Base-by-base conservation (phyloP, 768 basidiomycete species). In the Amanita jacksonii region DNA sequence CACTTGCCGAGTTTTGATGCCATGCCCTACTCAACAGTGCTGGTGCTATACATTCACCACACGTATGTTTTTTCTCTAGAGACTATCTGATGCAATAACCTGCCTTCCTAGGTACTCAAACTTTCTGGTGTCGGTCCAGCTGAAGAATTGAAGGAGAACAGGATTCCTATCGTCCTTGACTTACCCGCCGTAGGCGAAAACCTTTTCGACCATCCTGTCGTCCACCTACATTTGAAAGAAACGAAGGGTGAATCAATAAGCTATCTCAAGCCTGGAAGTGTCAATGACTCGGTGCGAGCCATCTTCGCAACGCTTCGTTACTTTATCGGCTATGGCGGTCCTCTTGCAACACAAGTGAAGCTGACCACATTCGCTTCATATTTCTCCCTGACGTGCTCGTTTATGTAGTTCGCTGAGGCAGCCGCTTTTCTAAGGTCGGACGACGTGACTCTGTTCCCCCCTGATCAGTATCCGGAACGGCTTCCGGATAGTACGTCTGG, bases 91-190 rank as follows among this genome's bases (percentile, higher is more conserved):
- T 7, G 20, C 27, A 18, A 22, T 1, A 18, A 12, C 10, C 24
- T 7, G 13, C 10, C 18, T 15, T 15, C 23, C 37, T 41, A 84
- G 65, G 71, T 86, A 28, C 68, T 86, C 15, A 73, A 82, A 72
- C 67, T 86, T 28, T 86, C 84, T 6, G 90, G 90, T 18, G 65
- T 92, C 34, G 90, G 90, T 13, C 80, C 85, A 23, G 69, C 70
- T 1, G 59, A 64, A 3, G 68, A 84, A 27, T 69, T 91, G 30
- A 51, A 65, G n/a, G 54, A 61, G 8, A 62, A 76, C 50, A 58
- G 61, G 12, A 80, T 92, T 33, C 68, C 74, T 0, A 63, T 81
- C 24, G 58, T 81, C 13, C 56, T 74, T 5, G 76, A 90, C 51
- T 70, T 81, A 4, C 81, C 86, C 0, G 77, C 75, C 7, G 86